Evolutionary conservation across 2,329 filamentous ascomycete species (phyloP).

Genomic region (Fusarium sp.): DNA sequence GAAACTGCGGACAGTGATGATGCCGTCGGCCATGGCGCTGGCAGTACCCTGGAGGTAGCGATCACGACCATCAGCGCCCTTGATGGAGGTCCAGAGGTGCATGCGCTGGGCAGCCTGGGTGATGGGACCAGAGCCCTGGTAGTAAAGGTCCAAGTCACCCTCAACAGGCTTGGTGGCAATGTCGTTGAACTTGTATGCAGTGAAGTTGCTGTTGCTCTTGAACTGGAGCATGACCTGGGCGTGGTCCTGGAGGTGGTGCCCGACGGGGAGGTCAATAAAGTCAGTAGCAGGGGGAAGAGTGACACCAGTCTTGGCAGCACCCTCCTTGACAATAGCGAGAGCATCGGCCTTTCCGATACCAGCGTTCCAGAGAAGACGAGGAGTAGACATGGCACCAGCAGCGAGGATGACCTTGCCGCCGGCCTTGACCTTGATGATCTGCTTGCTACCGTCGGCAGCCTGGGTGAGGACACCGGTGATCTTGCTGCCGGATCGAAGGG

Average conservation of each 20-base stretch:
- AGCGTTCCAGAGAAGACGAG: slow-evolving; percentile 48
- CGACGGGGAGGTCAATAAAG: slow-evolving; percentile 70
- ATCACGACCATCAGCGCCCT: slow-evolving; percentile 43
- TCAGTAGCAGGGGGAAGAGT: slow-evolving; percentile 63
- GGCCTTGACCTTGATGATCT: slow-evolving; percentile 48
- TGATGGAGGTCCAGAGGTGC: slow-evolving; percentile 46
- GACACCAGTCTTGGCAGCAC: slow-evolving; percentile 59
- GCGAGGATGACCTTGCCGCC: slow-evolving; percentile 69
- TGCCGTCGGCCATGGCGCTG: slow-evolving; percentile 43
- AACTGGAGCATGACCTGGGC: slow-evolving; percentile 56
- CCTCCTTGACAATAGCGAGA: slow-evolving; percentile 62
- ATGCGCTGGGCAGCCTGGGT: slow-evolving; percentile 49
- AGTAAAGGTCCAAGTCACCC: slow-evolving; percentile 45
- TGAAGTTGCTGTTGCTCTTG: slow-evolving; percentile 44
- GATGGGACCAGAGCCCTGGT: slow-evolving; percentile 46
- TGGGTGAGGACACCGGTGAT: slow-evolving; percentile 74
- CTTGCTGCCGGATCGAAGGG: slow-evolving; percentile 71
- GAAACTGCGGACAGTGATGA: slow-evolving; percentile 45
- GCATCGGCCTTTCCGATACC: slow-evolving; percentile 75
- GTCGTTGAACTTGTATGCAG: slow-evolving; percentile 44
- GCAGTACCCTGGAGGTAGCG: slow-evolving; percentile 47
- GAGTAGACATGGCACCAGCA: slow-evolving; percentile 65
- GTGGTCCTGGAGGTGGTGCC: slow-evolving; percentile 69
- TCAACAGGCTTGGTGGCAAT: slow-evolving; percentile 33
- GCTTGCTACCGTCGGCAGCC: slow-evolving; percentile 61